Evolutionary conservation across 2,329 filamentous ascomycete species (phyloP).

Genomic region (Sarocladium strictum): DNA sequence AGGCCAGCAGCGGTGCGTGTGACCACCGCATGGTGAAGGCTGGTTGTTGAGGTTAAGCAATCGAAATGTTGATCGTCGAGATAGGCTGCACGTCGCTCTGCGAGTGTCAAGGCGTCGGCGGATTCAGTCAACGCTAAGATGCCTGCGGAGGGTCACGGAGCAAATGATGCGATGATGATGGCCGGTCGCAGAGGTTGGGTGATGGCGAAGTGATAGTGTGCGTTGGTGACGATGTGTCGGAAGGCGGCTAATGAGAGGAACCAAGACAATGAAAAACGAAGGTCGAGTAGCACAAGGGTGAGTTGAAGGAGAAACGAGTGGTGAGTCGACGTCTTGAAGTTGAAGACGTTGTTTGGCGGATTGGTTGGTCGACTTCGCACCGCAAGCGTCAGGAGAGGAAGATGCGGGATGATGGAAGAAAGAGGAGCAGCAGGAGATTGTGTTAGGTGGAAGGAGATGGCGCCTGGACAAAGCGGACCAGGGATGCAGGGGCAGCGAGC

Average conservation of each 20-base stretch:
- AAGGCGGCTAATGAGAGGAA: constrained; percentile 1
- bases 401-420: constrained; percentile 2
- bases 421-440: not conserved
- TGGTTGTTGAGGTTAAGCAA: not conserved
- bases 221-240: no score
- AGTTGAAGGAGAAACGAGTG: constrained; percentile 1
- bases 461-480: not conserved
- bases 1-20: constrained; percentile 6
- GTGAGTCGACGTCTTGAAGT: not conserved
- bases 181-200: not conserved
- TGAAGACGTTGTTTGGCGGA: not conserved
- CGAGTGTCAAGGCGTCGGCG: not conserved
- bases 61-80: not conserved
- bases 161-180: not conserved
- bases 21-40: constrained; percentile 8
- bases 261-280: constrained; percentile 2
- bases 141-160: no score
- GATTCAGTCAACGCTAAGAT: no score
- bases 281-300: constrained; percentile 2
- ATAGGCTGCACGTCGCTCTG: not conserved
- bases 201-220: not conserved
- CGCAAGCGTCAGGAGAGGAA: constrained; percentile 8
- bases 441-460: not conserved
- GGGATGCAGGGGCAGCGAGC: not conserved
- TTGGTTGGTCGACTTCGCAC: constrained; percentile 2